These are phyloP conservation scores for Pseudopyrenochaeta lycopersici DNA, from an alignment of 2,329 filamentous ascomycete species.

Conservation along the genomic window DNA sequence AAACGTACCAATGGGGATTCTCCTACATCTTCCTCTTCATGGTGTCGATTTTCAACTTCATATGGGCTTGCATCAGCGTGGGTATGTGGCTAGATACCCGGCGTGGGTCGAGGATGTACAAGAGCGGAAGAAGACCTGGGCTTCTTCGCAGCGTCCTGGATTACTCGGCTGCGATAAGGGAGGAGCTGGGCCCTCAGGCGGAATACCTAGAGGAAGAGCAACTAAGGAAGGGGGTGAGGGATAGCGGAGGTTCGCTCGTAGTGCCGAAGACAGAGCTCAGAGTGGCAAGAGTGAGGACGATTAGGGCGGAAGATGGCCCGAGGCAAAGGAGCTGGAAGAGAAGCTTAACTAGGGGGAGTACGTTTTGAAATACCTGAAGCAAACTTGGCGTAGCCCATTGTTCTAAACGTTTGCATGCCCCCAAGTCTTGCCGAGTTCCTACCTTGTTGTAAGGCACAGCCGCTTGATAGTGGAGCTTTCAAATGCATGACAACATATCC, in stretches of 20 bases:
- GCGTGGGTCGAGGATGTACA: constrained; percentile 40
- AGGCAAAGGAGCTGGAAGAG: constrained; percentile 27
- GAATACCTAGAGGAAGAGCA: constrained; percentile 33
- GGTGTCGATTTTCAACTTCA: constrained; percentile 44
- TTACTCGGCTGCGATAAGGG: constrained; percentile 33
- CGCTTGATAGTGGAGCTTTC: too few species aligned
- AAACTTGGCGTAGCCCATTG: background rate
- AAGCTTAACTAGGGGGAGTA: constrained; percentile 36
- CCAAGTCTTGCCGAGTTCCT: too few species aligned
- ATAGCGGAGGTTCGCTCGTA: constrained; percentile 31
- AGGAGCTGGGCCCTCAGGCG: constrained; percentile 33
- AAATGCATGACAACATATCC: too few species aligned
- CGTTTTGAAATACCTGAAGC: constrained; percentile 34
- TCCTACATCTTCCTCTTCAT: constrained; percentile 49
- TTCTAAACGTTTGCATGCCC: too few species aligned
- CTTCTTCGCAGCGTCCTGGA: constrained; percentile 40
- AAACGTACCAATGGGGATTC: constrained; percentile 47
- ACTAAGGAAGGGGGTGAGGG: constrained; percentile 24
- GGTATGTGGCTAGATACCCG: constrained; percentile 45
- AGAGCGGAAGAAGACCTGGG: constrained; percentile 37
- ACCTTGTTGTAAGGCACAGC: too few species aligned
- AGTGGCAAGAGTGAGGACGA: constrained; percentile 25
- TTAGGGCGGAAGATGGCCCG: background rate
- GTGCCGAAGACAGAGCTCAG: constrained; percentile 36
- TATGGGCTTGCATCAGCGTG: constrained; percentile 44